phyloP scores from a whole-genome alignment of 306 rosid species.

The Elaeagnus macrophylla region DNA sequence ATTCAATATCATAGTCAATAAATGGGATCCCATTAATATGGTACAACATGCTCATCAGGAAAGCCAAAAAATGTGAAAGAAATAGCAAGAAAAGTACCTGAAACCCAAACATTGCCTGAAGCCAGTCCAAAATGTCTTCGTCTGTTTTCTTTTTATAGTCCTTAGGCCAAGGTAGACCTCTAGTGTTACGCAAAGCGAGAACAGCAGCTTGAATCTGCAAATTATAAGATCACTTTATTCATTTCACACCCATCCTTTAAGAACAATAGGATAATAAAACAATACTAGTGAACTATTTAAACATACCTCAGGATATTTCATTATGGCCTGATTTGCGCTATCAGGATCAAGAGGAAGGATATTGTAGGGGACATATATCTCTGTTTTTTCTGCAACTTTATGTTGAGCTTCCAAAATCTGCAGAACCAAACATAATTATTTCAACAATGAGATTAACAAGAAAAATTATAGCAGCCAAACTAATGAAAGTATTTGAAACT shows the following conservation, averaged over 20 bases:
- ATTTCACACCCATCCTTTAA: no score
- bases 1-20: slow-evolving; percentile 11
- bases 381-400: slow-evolving; percentile 92
- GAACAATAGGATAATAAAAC: no score
- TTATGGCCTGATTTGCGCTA: slow-evolving; percentile 87
- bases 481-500: no score
- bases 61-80: slow-evolving; percentile 5
- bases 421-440: not conserved
- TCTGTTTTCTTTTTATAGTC: slow-evolving; percentile 77
- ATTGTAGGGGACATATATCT: slow-evolving; percentile 80
- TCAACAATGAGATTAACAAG: not conserved
- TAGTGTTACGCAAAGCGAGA: slow-evolving; percentile 78
- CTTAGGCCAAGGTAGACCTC: slow-evolving; percentile 92
- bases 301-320: slow-evolving; percentile 85
- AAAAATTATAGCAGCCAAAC: slow-evolving; percentile 1
- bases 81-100: slow-evolving; percentile 42
- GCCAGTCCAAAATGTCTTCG: slow-evolving; percentile 95
- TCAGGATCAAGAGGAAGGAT: slow-evolving; percentile 99
- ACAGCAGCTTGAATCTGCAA: slow-evolving; percentile 90
- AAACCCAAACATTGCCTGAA: slow-evolving; percentile 91
- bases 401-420: slow-evolving; percentile 92
- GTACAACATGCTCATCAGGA: slow-evolving; percentile 2
- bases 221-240: no score
- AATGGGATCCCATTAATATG: slow-evolving; percentile 12
- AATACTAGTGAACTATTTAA: slow-evolving; percentile 13